A percentile compares a stretch with the other conserved stretches of the same genome.
These are phyloP conservation scores for Coemansia sp. DNA, from an alignment of 192 early-diverging fungal species.

Conservation along the genomic window DNA sequence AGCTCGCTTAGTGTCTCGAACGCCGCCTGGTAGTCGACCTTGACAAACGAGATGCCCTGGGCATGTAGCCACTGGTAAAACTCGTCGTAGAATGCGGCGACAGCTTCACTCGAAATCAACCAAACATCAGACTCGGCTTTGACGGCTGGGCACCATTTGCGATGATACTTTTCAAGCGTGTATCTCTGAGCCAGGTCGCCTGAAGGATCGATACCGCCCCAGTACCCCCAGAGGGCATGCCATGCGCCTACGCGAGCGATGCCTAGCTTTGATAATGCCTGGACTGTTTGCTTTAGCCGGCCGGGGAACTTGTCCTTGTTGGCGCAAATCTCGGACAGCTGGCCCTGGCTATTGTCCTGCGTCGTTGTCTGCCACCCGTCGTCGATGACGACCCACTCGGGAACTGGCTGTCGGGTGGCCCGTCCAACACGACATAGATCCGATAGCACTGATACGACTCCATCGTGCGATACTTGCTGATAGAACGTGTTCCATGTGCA, in stretches of 20 bases:
- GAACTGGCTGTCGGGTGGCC: background rate
- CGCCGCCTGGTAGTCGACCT: conserved; percentile 57
- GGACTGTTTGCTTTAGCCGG: conserved; percentile 38
- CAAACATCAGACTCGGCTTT: conserved; percentile 15
- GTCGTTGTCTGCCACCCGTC: conserved; percentile 56
- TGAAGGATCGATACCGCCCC: conserved; percentile 53
- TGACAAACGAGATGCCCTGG: conserved; percentile 56
- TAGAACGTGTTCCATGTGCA: conserved; percentile 52
- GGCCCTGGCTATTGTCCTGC: conserved; percentile 12
- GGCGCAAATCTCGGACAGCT: conserved; percentile 35
- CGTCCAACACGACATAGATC: background rate
- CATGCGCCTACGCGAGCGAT: conserved; percentile 55
- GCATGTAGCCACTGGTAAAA: conserved; percentile 53
- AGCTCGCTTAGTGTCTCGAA: conserved; percentile 46
- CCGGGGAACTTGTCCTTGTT: conserved; percentile 46
- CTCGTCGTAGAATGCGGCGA: conserved; percentile 49
- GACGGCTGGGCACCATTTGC: conserved; percentile 10
- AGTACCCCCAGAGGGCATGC: conserved; percentile 62
- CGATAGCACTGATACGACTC: conserved; percentile 10
- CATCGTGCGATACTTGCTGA: conserved; percentile 19
- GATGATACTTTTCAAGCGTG: conserved; percentile 21
- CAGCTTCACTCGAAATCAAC: conserved; percentile 18
- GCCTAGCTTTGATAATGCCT: conserved; percentile 17
- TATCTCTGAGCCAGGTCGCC: conserved; percentile 24
- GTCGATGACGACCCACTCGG: conserved; percentile 51